Base-by-base conservation (phyloP, 2,329 filamentous ascomycete species). In the Bimuria novae-zelandiae region DNA sequence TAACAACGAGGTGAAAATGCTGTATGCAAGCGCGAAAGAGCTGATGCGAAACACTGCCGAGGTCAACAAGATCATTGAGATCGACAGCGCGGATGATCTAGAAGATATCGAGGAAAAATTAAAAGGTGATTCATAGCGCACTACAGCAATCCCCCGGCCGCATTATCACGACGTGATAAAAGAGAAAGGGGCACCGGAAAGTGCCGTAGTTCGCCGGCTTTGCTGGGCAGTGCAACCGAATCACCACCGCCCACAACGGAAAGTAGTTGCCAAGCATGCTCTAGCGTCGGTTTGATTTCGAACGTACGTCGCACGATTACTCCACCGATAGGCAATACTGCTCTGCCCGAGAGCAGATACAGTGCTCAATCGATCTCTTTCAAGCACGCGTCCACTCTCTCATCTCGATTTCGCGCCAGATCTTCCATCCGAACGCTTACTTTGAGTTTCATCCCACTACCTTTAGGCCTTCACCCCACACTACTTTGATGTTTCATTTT, bases 1-100 rank as follows among this genome's bases (percentile, higher is more conserved):
- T 77, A 97, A 96, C 73, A 85, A 83, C 62, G 89, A 92, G 69
- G 80, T 89, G 69, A 86, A 90, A 63, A 97, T 97, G 94, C 79
- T 94, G 71, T 99, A 97, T 73, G 94, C 94, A 25, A 89, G 92
- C 33, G 94, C 94, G 37, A 96, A 97, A 76, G 94, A 99, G 78
- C 77, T 97, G 73, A 92, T 97, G 88, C 86, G 92, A 60, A 96
- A 90, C 70, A 95, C 90, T 49, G 90, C 90, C 54, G 92, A 97
- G 77, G 92, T 92, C n/a, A 88, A 89, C 49, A 85, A 84, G 62
- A 88, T 97, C 22, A 84, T 99, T 57, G 93, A 97, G 74, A 85
- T 97, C 43, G 85, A 89, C 63, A 86, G 84, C 17, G 82, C 84
- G 3, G 91, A 96, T 49, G 93, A 97, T 49, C 71, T 97, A 63